Base-by-base conservation (phyloP, 1,139 yeast genomes). In the Geotrichum candidum region DNA sequence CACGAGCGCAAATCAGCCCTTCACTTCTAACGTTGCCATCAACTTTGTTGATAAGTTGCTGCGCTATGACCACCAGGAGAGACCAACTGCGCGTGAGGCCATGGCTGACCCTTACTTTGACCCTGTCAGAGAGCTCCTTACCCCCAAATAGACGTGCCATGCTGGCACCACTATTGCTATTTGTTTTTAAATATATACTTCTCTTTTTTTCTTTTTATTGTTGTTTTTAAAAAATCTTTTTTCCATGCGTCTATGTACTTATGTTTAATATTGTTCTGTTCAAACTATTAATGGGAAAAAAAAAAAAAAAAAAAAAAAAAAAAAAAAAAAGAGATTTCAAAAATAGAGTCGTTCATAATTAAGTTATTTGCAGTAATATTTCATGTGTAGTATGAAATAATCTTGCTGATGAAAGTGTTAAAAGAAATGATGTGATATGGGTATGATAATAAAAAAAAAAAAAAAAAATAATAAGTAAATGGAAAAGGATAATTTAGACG, bases 1-100 rank as follows among this genome's bases (percentile, higher is more conserved):
- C 67, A 92, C 84, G 70, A 85, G 84, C 61, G 84, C 84, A 58
- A 95, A 92, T 75, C 83, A 81, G 72, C 85, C 84, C 67, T 82
- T 90, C 64, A 84, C 89, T 33, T 82, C 85, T 60, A 79, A 81
- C 13, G 94, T 88, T 62, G 87, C 90, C 54, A 79, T 94, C 66
- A 97, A 91, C 73, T 82, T 94, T 68, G 82, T 92, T 65, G 97
- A 92, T 74, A 82, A 86, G 67, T 77, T 95, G 68, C 79, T 95
- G 69, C 83, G 90, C 65, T 95, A 91, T 72, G 99, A 95, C 73
- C 99, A 95, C 73, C 97, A 91, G 73, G 92, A 88, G 73, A 84
- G 99, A 70, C 81, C 92, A 63, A 94, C 99, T 11, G 98, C 99
- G 2, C 82, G 83, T 73, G 98, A 95, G 75, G 97, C 99, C 27